phyloP scores from a whole-genome alignment of 257 asterid species.

The Primulina tabacum region DNA sequence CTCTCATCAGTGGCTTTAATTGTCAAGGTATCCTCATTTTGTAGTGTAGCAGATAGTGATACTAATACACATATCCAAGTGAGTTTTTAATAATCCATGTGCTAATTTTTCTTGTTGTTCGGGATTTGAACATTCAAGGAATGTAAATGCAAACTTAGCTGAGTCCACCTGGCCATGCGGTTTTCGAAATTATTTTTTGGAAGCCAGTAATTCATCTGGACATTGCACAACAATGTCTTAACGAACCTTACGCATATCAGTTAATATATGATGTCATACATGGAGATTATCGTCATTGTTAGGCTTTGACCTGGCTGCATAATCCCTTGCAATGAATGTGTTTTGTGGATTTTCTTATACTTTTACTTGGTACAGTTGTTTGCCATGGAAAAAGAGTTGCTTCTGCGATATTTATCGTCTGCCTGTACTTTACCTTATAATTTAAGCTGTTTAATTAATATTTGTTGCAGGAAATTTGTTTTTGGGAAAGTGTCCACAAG shows the following conservation, averaged over 20 bases:
- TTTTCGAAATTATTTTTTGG: background rate
- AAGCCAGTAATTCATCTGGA: conserved; percentile 15
- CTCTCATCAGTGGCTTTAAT: too few species aligned
- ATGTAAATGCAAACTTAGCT: conserved; percentile 4
- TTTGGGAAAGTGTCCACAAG: conserved; percentile 44
- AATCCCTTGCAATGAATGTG: background rate
- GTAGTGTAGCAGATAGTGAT: too few species aligned
- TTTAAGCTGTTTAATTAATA: conserved; percentile 23
- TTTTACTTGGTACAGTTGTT: conserved; percentile 17
- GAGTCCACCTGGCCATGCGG: background rate
- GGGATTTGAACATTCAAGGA: conserved; percentile 9
- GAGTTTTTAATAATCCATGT: conserved; percentile 11
- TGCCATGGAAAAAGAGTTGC: conserved; percentile 18
- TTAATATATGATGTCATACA: conserved; percentile 8
- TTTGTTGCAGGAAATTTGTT: conserved; percentile 45
- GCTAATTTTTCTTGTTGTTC: conserved; percentile 3
- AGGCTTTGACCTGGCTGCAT: background rate
- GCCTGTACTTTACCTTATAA: conserved; percentile 10
- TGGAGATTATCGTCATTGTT: conserved; percentile 16
- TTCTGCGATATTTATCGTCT: conserved; percentile 11
- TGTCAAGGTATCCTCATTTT: background rate
- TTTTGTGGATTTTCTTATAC: conserved; percentile 17
- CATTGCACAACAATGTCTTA: conserved; percentile 14
- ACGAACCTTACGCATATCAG: conserved; percentile 11
- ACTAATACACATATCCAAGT: background rate